A percentile compares a stretch with the other conserved stretches of the same genome.
Evolutionary conservation across 1,139 yeast genomes (phyloP).

Genomic region (Williopsis jadinii): DNA sequence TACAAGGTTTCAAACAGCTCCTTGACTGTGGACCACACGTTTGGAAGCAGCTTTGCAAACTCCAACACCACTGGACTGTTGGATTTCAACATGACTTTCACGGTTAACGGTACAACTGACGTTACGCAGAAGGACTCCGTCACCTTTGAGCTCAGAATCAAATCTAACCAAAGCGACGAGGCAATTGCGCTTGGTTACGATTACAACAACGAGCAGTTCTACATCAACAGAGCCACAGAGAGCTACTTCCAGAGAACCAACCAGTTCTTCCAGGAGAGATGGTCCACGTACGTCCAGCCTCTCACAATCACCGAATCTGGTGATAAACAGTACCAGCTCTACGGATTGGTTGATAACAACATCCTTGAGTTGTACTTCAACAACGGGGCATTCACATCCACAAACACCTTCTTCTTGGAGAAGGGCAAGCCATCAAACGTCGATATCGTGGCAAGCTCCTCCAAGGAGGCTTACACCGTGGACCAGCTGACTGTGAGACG

Average conservation of each 20-base stretch:
- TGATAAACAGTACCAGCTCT: conserved; percentile 16
- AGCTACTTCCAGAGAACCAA: conserved; percentile 7
- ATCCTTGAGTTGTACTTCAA: conserved; percentile 26
- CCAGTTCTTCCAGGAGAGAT: conserved; percentile 17
- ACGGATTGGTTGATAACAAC: conserved; percentile 25
- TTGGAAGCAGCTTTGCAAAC: background rate
- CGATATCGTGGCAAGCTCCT: too few species aligned
- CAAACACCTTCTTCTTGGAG: conserved; percentile 21
- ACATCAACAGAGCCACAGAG: conserved; percentile 13
- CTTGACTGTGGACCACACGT: background rate
- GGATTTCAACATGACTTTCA: conserved; percentile 16
- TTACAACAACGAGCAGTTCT: conserved; percentile 9
- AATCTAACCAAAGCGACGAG: conserved; percentile 10
- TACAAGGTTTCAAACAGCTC: background rate
- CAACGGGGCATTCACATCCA: conserved; percentile 22
- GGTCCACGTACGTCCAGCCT: conserved; percentile 14
- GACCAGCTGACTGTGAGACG: too few species aligned
- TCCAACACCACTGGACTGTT: conserved; percentile 9
- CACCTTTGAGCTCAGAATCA: conserved; percentile 9
- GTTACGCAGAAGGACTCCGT: background rate
- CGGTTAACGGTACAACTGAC: conserved; percentile 1
- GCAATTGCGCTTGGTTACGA: conserved; percentile 15
- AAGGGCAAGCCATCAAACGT: too few species aligned
- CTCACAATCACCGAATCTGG: conserved; percentile 2
- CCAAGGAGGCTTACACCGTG: too few species aligned